A percentile compares a stretch with the other conserved stretches of the same genome.
Evolutionary conservation across 2,329 filamentous ascomycete species (phyloP).

Genomic region (Monilinia laxa): DNA sequence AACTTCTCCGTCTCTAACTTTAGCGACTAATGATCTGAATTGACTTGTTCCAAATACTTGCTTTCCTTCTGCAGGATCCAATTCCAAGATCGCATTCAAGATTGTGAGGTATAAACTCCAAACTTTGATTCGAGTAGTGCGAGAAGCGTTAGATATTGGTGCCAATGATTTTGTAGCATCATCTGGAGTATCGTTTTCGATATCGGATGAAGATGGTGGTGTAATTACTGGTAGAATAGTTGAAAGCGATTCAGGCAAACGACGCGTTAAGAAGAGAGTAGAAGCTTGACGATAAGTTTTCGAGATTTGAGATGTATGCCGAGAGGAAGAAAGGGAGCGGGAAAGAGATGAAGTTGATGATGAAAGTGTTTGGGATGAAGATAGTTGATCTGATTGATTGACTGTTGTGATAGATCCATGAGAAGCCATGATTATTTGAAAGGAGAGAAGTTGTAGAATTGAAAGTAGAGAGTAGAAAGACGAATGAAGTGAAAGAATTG

Average conservation of each 20-base stretch:
- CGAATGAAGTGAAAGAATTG: background rate
- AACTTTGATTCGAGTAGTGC: constrained; percentile 85
- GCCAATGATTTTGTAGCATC: constrained; percentile 43
- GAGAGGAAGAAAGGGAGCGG: constrained; percentile 55
- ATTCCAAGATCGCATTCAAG: constrained; percentile 84
- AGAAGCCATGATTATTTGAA: constrained; percentile 32
- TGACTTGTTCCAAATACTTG: constrained; percentile 79
- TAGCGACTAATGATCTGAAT: constrained; percentile 78
- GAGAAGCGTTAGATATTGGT: constrained; percentile 76
- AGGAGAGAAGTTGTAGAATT: background rate
- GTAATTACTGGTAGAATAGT: constrained; percentile 81
- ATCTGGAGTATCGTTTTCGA: constrained; percentile 41
- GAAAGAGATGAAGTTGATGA: constrained; percentile 70
- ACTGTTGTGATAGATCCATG: constrained; percentile 35
- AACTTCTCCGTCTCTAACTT: constrained; percentile 84
- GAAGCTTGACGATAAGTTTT: constrained; percentile 93
- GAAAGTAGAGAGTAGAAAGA: background rate
- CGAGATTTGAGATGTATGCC: constrained; percentile 72
- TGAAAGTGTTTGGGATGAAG: constrained; percentile 58
- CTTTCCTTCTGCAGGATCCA: constrained; percentile 88
- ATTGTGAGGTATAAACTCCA: constrained; percentile 97
- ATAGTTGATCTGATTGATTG: constrained; percentile 43
- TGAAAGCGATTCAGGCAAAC: constrained; percentile 83
- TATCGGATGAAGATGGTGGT: constrained; percentile 42
- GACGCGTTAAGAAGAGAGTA: constrained; percentile 90